Evolutionary conservation across 2,329 filamentous ascomycete species (phyloP), one percentile per base, ranked within the genome.

Genomic region (Tolypocladium guangdongense): DNA sequence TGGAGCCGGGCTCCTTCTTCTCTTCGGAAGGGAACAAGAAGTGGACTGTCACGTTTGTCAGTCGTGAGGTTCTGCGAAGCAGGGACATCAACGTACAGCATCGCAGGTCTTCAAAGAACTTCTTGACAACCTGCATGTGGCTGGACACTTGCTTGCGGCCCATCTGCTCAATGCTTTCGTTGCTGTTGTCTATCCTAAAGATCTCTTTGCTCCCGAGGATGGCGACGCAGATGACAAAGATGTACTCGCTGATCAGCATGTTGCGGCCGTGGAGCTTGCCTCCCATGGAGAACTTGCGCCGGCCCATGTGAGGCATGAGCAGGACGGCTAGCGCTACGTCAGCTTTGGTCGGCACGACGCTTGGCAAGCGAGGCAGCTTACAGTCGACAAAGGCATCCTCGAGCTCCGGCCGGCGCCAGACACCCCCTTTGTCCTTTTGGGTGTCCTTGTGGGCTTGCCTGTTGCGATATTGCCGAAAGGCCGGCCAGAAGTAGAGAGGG

Each of bases 41-140:
- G 63, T 83, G 79, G 60, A 81, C 78, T 82, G 52, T 12, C 38
- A 33, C 2, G 7, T 4, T 24, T 14, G 20, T 50, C 14, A 49
- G 33, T 12, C 36, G 3, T 12, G 24, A 32, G 8, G 7, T 10
- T 20, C 8, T 8, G 37, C 8, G 22, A n/a, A 22, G 10, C 24
- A n/a, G 27, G 32, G 8, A 35, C 45, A 14, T 12, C 24, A 22
- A 73, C 82, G 77, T 71, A 85, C 82, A 85, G 64, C 79, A 82
- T 45, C 80, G 76, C 57, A 86, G 73, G 52, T 79, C 77, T 53
- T 77, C 74, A 58, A 87, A 80, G 64, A 86, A 84, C 51, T 80
- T 80, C 70, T 86, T 86, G 53, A 86, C 70, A 16, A 87, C 83
- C 63, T 87, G 83, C 62, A 87, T 86, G 62, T 87, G 83, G 63